A percentile compares a stretch with the other conserved stretches of the same genome.
Evolutionary conservation across 1,139 yeast species (phyloP).

Genomic region (Pichia sp.): DNA sequence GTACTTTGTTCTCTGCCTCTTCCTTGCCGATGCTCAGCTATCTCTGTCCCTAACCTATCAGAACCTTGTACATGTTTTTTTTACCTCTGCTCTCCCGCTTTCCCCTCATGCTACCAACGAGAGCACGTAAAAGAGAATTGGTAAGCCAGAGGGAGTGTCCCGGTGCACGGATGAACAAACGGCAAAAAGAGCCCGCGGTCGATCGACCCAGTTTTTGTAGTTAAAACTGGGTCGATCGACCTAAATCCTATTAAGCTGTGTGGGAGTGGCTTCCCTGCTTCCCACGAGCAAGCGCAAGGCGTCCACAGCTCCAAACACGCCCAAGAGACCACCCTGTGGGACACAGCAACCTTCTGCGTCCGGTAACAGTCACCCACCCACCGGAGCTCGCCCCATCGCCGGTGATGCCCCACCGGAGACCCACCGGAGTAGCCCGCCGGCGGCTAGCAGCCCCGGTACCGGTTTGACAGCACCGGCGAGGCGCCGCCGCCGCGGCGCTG

Average conservation of each 20-base stretch:
- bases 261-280: neutral
- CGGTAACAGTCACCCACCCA: too few relatives aligned
- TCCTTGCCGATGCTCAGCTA: neutral
- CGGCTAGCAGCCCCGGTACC: neutral
- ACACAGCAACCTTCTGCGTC: too few relatives aligned
- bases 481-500: too few relatives aligned
- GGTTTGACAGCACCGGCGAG: neutral
- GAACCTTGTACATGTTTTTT: neutral
- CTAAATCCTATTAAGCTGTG: neutral
- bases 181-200: neutral
- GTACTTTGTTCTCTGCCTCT: neutral
- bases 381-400: neutral
- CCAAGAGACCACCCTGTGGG: neutral
- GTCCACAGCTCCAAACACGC: neutral
- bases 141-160: neutral
- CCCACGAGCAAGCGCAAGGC: too few relatives aligned
- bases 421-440: neutral
- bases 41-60: neutral
- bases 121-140: neutral
- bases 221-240: neutral
- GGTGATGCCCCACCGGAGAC: neutral
- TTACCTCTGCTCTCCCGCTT: neutral
- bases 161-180: constrained; percentile 3
- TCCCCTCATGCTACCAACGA: neutral
- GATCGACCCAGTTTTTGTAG: too few relatives aligned